A percentile compares a stretch with the other conserved stretches of the same genome.
Conservation (phyloP, 345 rosid genomes). For the Excoecaria cochinchinensis region DNA sequence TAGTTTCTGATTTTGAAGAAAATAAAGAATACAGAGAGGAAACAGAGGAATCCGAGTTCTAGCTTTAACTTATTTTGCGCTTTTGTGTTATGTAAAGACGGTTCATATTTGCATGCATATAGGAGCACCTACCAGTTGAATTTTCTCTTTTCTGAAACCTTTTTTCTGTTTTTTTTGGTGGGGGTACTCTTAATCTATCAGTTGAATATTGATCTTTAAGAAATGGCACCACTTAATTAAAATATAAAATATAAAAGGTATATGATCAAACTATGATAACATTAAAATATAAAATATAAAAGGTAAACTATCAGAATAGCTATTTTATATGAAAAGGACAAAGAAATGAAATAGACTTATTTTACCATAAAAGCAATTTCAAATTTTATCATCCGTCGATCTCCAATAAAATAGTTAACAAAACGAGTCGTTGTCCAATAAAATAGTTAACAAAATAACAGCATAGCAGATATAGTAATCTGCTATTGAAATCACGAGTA, state of each 20-base stretch:
- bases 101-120: not conserved
- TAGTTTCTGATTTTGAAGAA: too few relatives aligned
- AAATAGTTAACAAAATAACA: conserved; percentile 18
- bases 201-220: not conserved
- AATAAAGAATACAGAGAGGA: conserved; percentile 27
- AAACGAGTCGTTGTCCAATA: conserved; percentile 14
- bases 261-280: not conserved
- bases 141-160: not conserved
- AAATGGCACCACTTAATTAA: conserved; percentile 13
- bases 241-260: conserved; percentile 11
- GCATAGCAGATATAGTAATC: conserved; percentile 23
- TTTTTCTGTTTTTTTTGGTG: too few relatives aligned
- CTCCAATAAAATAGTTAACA: conserved; percentile 18
- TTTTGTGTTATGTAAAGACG: conserved; percentile 1
- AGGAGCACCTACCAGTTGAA: not conserved
- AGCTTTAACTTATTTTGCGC: conserved; percentile 6
- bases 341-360: conserved; percentile 12
- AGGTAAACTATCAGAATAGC: conserved; percentile 3
- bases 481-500: conserved; percentile 19
- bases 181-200: not conserved
- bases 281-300: too few relatives aligned
- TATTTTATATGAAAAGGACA: not conserved
- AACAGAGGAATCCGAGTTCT: conserved; percentile 38
- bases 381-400: conserved; percentile 13
- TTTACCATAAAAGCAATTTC: conserved; percentile 10